Base-by-base conservation (phyloP, 805 yeast species). In the Spathaspora boniae region DNA sequence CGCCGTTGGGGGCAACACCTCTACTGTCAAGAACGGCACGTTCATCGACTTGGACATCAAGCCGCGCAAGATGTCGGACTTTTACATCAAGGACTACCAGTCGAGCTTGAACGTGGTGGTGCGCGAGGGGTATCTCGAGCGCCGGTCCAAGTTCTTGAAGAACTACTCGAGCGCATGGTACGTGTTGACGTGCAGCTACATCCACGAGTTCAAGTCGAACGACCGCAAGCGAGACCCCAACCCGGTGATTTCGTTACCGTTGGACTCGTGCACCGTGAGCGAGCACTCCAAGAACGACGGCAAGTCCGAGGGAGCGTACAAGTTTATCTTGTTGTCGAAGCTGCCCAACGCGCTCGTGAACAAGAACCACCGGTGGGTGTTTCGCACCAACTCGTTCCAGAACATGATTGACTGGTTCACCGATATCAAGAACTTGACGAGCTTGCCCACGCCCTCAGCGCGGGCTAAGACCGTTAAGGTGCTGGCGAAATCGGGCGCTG, bases 311-410 rank as follows among this genome's bases (percentile, higher is more conserved):
- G 69, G 75, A 3, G 65, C 63, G 39, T 80, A 79, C 56, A 88
- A 88, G 62, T 93, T 91, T 60, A 85, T 88, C 8, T 65, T 91
- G 42, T 78, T 76, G 45, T 78, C 88, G 12, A 86, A 83, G 50
- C 66, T 56, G 54, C 80, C 81, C 44, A 77, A 79, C 42, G 93
- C 93, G 9, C 63, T 83, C 41, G 70, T 86, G 43, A 82, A 80
- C 43, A 72, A 86, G 51, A 86, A 87, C 28, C 97, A 89, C 62
- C 88, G 87, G 50, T 87, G 93, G 86, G 93, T 89, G n/a, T 89
- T 91, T 66, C 74, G 95, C 45, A 82, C 94, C n/a, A 93, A 85
- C 51, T 75, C 83, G 32, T 84, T 83, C 49, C 83, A 80, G 27
- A 59, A 73, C 21, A 86, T 88, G 91, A 77, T 82, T 56, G 72